These are phyloP conservation scores for Metschnikowia lachancei DNA, from an alignment of 805 yeast genomes.

Conservation along the genomic window DNA sequence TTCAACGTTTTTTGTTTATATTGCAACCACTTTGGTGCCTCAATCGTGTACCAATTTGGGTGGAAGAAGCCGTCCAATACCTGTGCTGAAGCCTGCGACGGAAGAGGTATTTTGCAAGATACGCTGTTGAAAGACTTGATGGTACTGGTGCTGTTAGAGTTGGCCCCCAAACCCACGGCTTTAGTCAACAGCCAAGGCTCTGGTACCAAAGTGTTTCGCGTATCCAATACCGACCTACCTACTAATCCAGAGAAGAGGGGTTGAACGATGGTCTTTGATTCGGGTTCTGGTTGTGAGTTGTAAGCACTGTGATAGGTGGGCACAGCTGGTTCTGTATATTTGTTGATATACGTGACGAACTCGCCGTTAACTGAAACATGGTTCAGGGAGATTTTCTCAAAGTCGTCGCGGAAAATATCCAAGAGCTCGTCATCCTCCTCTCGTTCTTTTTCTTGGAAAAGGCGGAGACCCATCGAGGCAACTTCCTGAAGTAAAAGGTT, in stretches of 20 bases:
- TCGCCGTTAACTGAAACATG: slow-evolving; percentile 59
- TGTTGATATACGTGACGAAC: slow-evolving; percentile 41
- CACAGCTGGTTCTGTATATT: slow-evolving; percentile 31
- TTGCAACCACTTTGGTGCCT: slow-evolving; percentile 42
- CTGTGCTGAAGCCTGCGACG: slow-evolving; percentile 32
- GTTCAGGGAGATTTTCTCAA: slow-evolving; percentile 53
- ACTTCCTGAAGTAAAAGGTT: slow-evolving; percentile 66
- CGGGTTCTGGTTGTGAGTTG: slow-evolving; percentile 28
- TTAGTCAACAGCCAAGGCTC: slow-evolving; percentile 66
- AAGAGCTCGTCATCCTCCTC: slow-evolving; percentile 22
- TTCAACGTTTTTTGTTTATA: slow-evolving; percentile 26
- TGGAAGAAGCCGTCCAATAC: slow-evolving; percentile 43
- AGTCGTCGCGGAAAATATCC: slow-evolving; percentile 53
- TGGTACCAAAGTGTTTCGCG: slow-evolving; percentile 65
- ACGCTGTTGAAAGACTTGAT: slow-evolving; percentile 33
- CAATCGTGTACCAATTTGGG: slow-evolving; percentile 45
- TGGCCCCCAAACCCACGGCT: slow-evolving; percentile 39
- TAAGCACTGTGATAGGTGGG: slow-evolving; percentile 24
- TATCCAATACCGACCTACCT: slow-evolving; percentile 70
- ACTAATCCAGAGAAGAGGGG: slow-evolving; percentile 79
- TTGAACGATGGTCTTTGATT: slow-evolving; percentile 55
- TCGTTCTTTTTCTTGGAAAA: slow-evolving; percentile 15
- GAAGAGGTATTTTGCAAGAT: slow-evolving; percentile 34
- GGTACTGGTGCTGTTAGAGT: slow-evolving; percentile 22
- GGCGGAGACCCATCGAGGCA: slow-evolving; percentile 37